phyloP scores from a whole-genome alignment of 441 rosid genomes.

The Melastoma candidum region DNA sequence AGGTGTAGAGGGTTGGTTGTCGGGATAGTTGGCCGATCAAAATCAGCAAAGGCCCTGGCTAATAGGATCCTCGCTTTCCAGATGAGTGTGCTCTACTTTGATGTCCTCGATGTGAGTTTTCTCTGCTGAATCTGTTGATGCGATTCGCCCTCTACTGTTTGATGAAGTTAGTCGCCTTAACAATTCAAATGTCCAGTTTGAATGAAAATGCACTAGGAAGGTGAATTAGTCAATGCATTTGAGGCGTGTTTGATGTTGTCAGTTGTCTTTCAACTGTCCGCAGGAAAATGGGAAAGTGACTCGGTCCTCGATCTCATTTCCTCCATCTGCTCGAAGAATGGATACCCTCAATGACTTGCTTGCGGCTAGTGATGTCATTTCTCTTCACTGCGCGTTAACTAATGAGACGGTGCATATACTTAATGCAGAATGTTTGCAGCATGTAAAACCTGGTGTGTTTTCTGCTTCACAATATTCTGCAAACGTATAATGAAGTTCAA shows the following conservation, averaged over 20 bases:
- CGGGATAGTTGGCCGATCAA: conserved; percentile 91
- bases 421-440: conserved; percentile 90
- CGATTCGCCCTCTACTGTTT: no score
- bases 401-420: conserved; percentile 87
- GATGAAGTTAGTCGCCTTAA: no score
- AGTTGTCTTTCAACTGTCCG: neutral
- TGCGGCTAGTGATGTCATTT: conserved; percentile 93
- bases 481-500: neutral
- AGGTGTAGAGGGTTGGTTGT: conserved; percentile 88
- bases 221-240: no score
- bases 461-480: conserved; percentile 3
- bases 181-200: no score
- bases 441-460: conserved; percentile 77
- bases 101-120: conserved; percentile 53
- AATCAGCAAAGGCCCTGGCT: conserved; percentile 74
- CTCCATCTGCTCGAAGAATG: conserved; percentile 89
- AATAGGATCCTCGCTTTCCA: conserved; percentile 86
- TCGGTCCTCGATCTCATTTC: conserved; percentile 58
- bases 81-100: conserved; percentile 92
- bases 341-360: conserved; percentile 91
- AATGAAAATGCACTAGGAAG: no score
- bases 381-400: conserved; percentile 85
- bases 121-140: no score
- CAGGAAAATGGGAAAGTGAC: conserved; percentile 56
- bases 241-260: no score